phyloP scores from a whole-genome alignment of 495 filamentous ascomycete genomes.

The Hypomontagnella monticulosa region DNA sequence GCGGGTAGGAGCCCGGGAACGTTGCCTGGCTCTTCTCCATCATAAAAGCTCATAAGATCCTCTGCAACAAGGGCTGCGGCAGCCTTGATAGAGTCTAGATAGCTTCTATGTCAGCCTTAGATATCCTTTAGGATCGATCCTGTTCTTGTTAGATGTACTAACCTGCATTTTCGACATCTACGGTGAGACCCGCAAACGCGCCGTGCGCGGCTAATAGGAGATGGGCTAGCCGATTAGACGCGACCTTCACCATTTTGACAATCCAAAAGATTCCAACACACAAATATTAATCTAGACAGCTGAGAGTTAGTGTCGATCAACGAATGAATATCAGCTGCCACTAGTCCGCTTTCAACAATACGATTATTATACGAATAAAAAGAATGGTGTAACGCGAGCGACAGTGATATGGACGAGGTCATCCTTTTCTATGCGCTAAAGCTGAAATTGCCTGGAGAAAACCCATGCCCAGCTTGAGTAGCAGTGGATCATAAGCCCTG shows the following conservation, averaged over 20 bases:
- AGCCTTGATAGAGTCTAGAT: constrained; percentile 62
- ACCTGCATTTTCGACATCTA: constrained; percentile 42
- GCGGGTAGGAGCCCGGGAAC: constrained; percentile 61
- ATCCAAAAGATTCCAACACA: neutral
- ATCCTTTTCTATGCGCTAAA: constrained; percentile 16
- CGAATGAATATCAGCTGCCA: constrained; percentile 6
- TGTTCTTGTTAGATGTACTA: neutral
- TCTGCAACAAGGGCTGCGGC: constrained; percentile 65
- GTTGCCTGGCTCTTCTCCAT: constrained; percentile 59
- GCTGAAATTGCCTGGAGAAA: too few species aligned
- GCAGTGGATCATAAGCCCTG: constrained; percentile 7
- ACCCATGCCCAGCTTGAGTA: neutral
- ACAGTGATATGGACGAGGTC: neutral
- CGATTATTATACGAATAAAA: neutral
- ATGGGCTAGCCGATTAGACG: constrained; percentile 16
- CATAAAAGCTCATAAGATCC: constrained; percentile 67
- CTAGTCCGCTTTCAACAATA: neutral
- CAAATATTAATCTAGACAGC: constrained; percentile 3
- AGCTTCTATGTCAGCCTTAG: neutral
- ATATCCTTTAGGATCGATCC: neutral
- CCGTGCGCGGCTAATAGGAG: constrained; percentile 35
- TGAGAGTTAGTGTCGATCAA: constrained; percentile 4
- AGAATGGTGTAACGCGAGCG: neutral
- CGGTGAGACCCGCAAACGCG: constrained; percentile 33
- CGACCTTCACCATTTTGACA: constrained; percentile 32